Evolutionary conservation across 2,329 filamentous ascomycete genomes (phyloP).

Genomic region (Bipolaris sorokiniana): DNA sequence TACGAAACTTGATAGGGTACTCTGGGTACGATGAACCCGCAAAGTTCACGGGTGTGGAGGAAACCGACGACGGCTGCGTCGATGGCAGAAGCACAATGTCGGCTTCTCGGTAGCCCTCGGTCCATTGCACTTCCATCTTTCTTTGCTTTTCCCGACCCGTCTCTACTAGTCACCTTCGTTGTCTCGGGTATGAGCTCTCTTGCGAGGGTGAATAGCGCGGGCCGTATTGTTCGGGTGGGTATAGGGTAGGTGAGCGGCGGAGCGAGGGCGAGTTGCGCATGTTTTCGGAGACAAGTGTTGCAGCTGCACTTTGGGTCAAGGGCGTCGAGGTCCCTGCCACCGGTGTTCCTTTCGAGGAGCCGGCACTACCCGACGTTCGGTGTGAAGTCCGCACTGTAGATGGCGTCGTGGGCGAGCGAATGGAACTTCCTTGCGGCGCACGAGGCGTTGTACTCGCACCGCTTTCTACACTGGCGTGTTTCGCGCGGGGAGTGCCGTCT

Average conservation of each 20-base stretch:
- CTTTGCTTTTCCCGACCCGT: conserved; percentile 41
- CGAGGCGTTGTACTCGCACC: conserved; percentile 43
- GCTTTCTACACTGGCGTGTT: conserved; percentile 40
- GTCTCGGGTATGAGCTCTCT: conserved; percentile 33
- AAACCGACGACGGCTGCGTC: conserved; percentile 35
- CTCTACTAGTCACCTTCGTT: conserved; percentile 42
- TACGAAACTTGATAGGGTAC: conserved; percentile 3
- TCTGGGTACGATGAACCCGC: conserved; percentile 1
- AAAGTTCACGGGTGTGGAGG: conserved; percentile 31
- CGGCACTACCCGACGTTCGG: conserved; percentile 34
- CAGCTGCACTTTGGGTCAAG: conserved; percentile 39
- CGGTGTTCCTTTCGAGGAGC: conserved; percentile 38
- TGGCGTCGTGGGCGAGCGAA: conserved; percentile 42
- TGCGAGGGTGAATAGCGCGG: conserved; percentile 35
- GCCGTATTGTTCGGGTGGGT: conserved; percentile 25
- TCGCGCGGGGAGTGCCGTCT: conserved; percentile 42
- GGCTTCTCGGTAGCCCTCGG: conserved; percentile 41
- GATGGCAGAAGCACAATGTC: conserved; percentile 42
- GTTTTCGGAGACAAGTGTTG: conserved; percentile 32
- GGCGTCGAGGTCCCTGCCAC: conserved; percentile 33
- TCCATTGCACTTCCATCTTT: conserved; percentile 48
- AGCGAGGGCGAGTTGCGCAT: conserved; percentile 38
- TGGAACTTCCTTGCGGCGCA: conserved; percentile 36
- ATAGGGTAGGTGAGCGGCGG: conserved; percentile 39
- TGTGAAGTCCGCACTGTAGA: conserved; percentile 41